Conservation (phyloP, 2,329 filamentous ascomycete species). For the Macrophomina phaseolina region DNA sequence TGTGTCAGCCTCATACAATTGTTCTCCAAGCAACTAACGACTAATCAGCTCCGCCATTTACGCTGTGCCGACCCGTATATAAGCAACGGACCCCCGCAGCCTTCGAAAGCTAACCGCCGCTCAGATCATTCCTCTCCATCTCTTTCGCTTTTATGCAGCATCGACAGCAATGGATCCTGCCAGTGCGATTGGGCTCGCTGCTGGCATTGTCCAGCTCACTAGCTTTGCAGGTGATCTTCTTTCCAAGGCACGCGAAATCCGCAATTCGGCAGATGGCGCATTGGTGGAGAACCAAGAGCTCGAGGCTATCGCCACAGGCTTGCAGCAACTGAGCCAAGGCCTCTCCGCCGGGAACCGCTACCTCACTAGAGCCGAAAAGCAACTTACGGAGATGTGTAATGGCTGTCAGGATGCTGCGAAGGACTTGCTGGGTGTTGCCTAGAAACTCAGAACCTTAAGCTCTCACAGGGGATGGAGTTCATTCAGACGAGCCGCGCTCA, state of each 20-base stretch:
- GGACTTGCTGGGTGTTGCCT: background rate
- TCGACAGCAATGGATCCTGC: background rate
- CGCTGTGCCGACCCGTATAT: too few species aligned
- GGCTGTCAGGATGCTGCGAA: background rate
- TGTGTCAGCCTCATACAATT: background rate
- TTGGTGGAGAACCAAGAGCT: background rate
- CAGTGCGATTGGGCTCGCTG: background rate
- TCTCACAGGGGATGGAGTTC: background rate
- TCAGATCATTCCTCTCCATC: background rate
- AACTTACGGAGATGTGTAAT: background rate
- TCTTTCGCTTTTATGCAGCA: background rate
- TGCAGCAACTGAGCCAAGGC: background rate
- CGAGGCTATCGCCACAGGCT: background rate
- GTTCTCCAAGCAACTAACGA: background rate
- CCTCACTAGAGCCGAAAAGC: background rate
- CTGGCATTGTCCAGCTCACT: slow-evolving; percentile 6
- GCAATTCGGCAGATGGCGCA: background rate
- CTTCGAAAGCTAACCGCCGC: too few species aligned
- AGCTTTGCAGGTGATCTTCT: slow-evolving; percentile 3
- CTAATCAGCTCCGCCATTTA: too few species aligned
- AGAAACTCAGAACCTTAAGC: background rate
- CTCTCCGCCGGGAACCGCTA: background rate
- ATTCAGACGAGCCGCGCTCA: background rate
- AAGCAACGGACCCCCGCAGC: too few species aligned
- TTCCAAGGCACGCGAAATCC: background rate